These are phyloP conservation scores for Phellinidium pouzarii DNA, from an alignment of 1,284 basidiomycete species.

Conservation along the genomic window DNA sequence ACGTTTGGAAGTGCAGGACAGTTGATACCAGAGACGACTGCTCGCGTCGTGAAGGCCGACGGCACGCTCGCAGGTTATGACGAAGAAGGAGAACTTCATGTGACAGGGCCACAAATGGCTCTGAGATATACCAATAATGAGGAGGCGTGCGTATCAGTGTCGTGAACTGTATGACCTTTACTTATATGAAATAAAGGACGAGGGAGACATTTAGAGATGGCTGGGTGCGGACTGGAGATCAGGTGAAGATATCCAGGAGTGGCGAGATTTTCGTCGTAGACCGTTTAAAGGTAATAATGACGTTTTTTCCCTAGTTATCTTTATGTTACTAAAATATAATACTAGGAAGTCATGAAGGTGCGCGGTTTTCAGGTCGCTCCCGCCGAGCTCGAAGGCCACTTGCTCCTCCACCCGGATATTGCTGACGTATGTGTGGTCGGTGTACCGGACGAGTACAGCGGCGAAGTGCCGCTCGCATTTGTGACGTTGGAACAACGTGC, in stretches of 20 bases:
- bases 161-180: neutral
- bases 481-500: conserved; percentile 49
- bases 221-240: conserved; percentile 68
- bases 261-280: conserved; percentile 61
- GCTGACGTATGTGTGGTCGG: conserved; percentile 71
- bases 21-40: conserved; percentile 46
- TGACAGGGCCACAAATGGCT: conserved; percentile 53
- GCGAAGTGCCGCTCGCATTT: conserved; percentile 72
- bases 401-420: conserved; percentile 67
- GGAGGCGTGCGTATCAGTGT: conserved; percentile 44
- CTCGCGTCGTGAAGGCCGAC: conserved; percentile 53
- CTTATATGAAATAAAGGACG: conserved; percentile 32
- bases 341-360: conserved; percentile 19
- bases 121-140: conserved; percentile 49
- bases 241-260: conserved; percentile 49
- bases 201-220: conserved; percentile 52
- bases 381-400: conserved; percentile 67
- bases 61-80: conserved; percentile 52
- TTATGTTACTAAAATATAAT: neutral
- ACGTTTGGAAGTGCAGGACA: conserved; percentile 52
- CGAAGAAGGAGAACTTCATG: conserved; percentile 60
- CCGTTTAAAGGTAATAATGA: conserved; percentile 48
- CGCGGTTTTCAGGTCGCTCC: conserved; percentile 31
- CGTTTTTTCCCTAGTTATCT: conserved; percentile 2
- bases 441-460: conserved; percentile 69